Conservation (phyloP, 176 grass and related monocot genomes). For the Triticum urartu region DNA sequence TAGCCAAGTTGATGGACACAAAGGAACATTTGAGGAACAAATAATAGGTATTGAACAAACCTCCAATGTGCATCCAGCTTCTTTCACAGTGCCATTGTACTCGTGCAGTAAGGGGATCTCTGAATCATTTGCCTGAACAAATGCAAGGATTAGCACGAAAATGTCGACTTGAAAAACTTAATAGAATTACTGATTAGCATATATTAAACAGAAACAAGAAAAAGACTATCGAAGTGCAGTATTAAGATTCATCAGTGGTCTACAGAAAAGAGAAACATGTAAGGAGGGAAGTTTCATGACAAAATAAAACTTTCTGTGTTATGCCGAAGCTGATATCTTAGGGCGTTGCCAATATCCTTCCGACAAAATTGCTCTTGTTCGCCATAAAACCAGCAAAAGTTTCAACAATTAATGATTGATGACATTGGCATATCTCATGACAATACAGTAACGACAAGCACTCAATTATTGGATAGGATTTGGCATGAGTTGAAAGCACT, state of each 20-base stretch:
- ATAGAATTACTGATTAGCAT: not conserved
- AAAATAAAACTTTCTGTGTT: not conserved
- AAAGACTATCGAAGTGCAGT: not conserved
- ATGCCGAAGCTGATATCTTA: not conserved
- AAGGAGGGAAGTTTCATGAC: not conserved
- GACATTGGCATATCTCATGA: not conserved
- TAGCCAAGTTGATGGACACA: not conserved
- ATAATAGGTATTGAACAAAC: constrained; percentile 37
- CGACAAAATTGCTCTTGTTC: not conserved
- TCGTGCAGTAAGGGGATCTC: constrained; percentile 97
- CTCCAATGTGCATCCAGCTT: constrained; percentile 59
- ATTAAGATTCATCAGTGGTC: not conserved
- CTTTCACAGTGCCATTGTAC: constrained; percentile 59
- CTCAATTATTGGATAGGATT: not conserved
- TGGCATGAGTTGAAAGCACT: not conserved
- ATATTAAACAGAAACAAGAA: not conserved
- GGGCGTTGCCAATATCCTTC: not conserved
- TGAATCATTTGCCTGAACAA: constrained; percentile 76
- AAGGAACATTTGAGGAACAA: constrained; percentile 10
- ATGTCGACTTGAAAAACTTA: not conserved
- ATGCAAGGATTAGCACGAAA: constrained; percentile 16
- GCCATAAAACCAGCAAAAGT: not conserved
- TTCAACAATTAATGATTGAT: not conserved
- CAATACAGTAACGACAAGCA: not conserved
- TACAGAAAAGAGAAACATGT: not conserved